Conservation (phyloP, 2,329 filamentous ascomycete species). For the Neonectria neomacrospora region DNA sequence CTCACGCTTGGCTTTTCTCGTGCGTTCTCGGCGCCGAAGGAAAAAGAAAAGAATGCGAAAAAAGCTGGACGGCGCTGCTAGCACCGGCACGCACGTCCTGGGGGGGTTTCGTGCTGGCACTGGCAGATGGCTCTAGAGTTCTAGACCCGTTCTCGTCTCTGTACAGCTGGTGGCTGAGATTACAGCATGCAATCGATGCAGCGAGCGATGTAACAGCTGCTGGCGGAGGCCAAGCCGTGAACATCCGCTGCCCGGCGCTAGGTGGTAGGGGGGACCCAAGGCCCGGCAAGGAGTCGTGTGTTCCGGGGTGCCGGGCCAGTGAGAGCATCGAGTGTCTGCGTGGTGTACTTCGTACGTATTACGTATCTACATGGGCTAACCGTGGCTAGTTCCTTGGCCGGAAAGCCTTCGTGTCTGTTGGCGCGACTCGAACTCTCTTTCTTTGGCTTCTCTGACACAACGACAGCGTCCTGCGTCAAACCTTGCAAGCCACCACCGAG, state of each 20-base stretch:
- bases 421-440: background rate
- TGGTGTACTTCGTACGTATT: too few species aligned
- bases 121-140: too few species aligned
- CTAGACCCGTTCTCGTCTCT: too few species aligned
- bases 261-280: background rate
- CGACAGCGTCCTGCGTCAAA: background rate
- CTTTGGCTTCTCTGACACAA: background rate
- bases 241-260: constrained; percentile 2
- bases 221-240: background rate
- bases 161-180: background rate
- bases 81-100: background rate
- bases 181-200: constrained; percentile 6
- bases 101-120: too few species aligned
- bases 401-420: background rate
- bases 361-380: too few species aligned
- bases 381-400: background rate
- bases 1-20: background rate
- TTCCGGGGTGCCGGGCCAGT: background rate
- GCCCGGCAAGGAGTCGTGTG: background rate
- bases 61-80: background rate
- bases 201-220: background rate
- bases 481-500: background rate
- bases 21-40: background rate
- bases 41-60: constrained; percentile 16
- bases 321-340: background rate